Conservation (phyloP, 139 green algal genomes). For the Chlorella ohadii region DNA sequence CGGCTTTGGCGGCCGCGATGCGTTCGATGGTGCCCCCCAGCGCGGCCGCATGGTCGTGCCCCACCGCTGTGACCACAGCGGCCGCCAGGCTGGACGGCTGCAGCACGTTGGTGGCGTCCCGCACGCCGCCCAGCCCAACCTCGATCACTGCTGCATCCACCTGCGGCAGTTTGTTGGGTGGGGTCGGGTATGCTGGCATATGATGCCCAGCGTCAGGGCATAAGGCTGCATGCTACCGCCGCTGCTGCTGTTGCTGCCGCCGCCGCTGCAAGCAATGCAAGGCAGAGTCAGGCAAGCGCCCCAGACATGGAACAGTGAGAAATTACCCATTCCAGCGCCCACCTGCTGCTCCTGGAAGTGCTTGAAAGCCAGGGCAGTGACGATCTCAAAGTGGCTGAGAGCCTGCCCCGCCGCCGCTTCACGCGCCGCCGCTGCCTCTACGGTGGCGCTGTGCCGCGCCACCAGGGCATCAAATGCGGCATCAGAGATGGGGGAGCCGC, state of each 20-base stretch:
- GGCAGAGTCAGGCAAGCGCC: too few relatives aligned
- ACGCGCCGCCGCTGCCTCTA: slow-evolving; percentile 14
- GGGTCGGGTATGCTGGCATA: too few relatives aligned
- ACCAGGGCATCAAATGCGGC: slow-evolving; percentile 40
- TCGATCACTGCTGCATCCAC: slow-evolving; percentile 79
- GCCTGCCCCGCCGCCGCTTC: slow-evolving; percentile 28
- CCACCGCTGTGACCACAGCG: slow-evolving; percentile 55
- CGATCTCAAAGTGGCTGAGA: slow-evolving; percentile 87
- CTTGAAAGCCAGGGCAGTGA: slow-evolving; percentile 80
- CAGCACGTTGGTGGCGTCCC: slow-evolving; percentile 91
- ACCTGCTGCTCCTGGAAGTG: slow-evolving; percentile 73
- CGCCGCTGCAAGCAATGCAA: too few relatives aligned
- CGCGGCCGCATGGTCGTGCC: slow-evolving; percentile 75
- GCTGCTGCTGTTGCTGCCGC: too few relatives aligned
- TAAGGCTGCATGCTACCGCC: too few relatives aligned
- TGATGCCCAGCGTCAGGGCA: too few relatives aligned
- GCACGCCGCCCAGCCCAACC: slow-evolving; percentile 80
- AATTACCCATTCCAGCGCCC: too few relatives aligned
- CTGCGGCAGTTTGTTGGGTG: background rate
- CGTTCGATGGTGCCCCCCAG: slow-evolving; percentile 71
- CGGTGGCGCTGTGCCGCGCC: background rate
- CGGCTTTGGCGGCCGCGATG: slow-evolving; percentile 84
- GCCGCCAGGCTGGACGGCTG: slow-evolving; percentile 34
- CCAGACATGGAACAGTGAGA: too few relatives aligned
- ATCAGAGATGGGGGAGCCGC: slow-evolving; percentile 31